Conservation (phyloP, 768 basidiomycete species). For the Leccinum incarnatum region DNA sequence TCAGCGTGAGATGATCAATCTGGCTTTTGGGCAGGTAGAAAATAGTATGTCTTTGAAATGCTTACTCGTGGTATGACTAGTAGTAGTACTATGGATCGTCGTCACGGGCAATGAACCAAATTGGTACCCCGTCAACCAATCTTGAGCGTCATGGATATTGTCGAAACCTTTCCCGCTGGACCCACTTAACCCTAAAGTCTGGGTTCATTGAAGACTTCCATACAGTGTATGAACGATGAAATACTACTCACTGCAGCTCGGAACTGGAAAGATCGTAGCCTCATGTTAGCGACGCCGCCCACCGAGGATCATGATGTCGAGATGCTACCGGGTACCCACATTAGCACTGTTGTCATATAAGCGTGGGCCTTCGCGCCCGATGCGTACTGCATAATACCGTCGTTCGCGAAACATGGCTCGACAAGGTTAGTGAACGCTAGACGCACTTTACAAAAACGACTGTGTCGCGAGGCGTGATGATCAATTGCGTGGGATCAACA, state of each 20-base stretch:
- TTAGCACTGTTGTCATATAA: conserved; percentile 30
- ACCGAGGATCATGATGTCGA: not conserved
- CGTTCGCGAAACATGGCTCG: conserved; percentile 14
- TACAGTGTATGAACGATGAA: not conserved
- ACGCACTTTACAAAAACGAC: not conserved
- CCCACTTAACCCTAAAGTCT: conserved; percentile 32
- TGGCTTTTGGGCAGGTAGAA: not conserved
- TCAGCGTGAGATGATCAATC: not conserved
- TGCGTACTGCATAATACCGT: conserved; percentile 36
- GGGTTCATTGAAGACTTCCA: not conserved
- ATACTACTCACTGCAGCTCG: conserved; percentile 20
- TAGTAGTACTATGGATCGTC: conserved; percentile 4
- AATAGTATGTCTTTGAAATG: not conserved
- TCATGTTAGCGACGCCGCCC: not conserved
- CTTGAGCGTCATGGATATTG: conserved; percentile 24
- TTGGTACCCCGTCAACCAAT: conserved; percentile 21
- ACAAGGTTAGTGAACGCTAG: not conserved
- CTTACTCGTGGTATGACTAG: conserved; percentile 12
- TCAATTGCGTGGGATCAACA: too few species aligned
- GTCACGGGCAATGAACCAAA: conserved; percentile 9
- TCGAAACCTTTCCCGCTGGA: conserved; percentile 34
- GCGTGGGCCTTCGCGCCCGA: conserved; percentile 32
- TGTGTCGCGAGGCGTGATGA: not conserved
- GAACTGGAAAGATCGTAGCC: conserved; percentile 16
- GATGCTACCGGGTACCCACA: conserved; percentile 18